These are phyloP conservation scores for Auriculariales sp. DNA, from an alignment of 768 basidiomycete species.

Conservation along the genomic window DNA sequence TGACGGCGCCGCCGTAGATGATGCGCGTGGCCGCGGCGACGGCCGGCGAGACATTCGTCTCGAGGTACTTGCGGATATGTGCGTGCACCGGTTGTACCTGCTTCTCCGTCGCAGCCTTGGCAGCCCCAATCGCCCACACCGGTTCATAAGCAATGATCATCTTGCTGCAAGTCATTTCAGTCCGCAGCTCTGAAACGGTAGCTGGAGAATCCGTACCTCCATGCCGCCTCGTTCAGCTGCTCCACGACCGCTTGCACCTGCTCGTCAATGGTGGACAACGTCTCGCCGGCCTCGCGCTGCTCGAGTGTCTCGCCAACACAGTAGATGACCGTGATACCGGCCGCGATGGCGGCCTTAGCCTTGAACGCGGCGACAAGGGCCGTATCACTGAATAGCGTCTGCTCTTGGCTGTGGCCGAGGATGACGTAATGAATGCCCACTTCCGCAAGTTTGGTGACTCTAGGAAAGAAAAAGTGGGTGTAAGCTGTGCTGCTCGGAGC, in stretches of 20 bases:
- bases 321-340: slow-evolving; percentile 74
- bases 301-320: slow-evolving; percentile 91
- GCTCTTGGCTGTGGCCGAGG: slow-evolving; percentile 92
- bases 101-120: slow-evolving; percentile 81
- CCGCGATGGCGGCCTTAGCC: slow-evolving; percentile 67
- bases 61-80: slow-evolving; percentile 65
- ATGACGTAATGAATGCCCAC: slow-evolving; percentile 85
- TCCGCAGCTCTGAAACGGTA: neutral
- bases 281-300: slow-evolving; percentile 70
- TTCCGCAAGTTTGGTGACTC: slow-evolving; percentile 73
- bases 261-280: slow-evolving; percentile 60
- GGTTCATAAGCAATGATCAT: slow-evolving; percentile 95
- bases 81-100: slow-evolving; percentile 81
- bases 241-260: slow-evolving; percentile 70
- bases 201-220: slow-evolving; percentile 45
- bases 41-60: slow-evolving; percentile 43
- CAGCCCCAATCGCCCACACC: slow-evolving; percentile 98
- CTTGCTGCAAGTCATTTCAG: slow-evolving; percentile 31
- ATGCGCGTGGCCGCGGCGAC: slow-evolving; percentile 69
- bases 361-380: slow-evolving; percentile 74
- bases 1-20: slow-evolving; percentile 90
- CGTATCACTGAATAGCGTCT: slow-evolving; percentile 81
- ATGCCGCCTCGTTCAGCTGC: slow-evolving; percentile 47
- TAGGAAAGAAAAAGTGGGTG: neutral
- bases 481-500: neutral